Evolutionary conservation across 2,329 filamentous ascomycete genomes (phyloP), one percentile per base, ranked within the genome.

Genomic region (Aspergillus sp.): DNA sequence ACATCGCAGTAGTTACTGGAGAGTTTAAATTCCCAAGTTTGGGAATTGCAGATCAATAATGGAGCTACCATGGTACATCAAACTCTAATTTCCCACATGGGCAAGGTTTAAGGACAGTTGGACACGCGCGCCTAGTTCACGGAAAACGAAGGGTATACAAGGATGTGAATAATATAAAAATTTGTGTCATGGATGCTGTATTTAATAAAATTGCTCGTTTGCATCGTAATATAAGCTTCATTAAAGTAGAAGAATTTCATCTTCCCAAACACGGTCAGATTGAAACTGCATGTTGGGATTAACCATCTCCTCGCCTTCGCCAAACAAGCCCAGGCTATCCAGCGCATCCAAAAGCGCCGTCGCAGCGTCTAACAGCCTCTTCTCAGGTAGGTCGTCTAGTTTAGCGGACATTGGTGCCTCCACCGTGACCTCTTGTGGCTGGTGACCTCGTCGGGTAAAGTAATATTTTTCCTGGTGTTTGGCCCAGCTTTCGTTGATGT

Each of bases 401-500:
- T 63, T 34, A 15, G 57, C 55, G 13, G 59, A 57, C 45, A 67
- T 44, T 5, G 63, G 59, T 7, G 71, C 58, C 49, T 76, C 74
- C 17, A 81, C 67, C 1, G 64, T 39, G 1, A 84, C 71, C 58
- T 81, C 78, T 58, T 76, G 78, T 15, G 73, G 75, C 11, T 71
- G 71, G 41, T 75, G 74, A 2, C 77, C 78, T 15, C 77, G 71
- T 20, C 71, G 68, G 34, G 66, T 72, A 32, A 84, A 76, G 64
- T 76, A 83, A 59, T 83, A 79, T 50, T 68, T 74, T 2, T 71
- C 74, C 30, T 75, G 71, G 50, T 75, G 72, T 7, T 66, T 61
- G 20, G 76, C 75, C 82, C 83, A 85, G 34, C 77, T 79, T 1
- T 70, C 70, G 22, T 66, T 68, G 17, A 85, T 63, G 41, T 76